Conservation (phyloP, 1,139 yeast genomes). For the Suhomyces wounanorum region DNA sequence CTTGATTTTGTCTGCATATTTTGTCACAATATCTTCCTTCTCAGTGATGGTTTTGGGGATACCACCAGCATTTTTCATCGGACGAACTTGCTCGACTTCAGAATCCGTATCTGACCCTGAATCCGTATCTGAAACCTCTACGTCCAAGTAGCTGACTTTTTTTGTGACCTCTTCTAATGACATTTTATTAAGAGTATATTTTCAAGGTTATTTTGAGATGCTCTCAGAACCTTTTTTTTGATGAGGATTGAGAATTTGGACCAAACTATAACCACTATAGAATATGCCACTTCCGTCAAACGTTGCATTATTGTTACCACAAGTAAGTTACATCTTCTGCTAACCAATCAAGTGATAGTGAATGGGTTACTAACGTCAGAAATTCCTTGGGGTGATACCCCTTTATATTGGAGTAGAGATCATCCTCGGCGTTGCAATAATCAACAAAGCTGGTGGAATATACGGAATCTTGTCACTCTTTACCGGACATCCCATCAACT, state of each 20-base stretch:
- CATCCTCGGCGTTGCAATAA: constrained; percentile 72
- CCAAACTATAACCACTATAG: constrained; percentile 1
- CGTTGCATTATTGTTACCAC: constrained; percentile 26
- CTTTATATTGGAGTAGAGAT: constrained; percentile 86
- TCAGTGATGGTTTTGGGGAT: constrained; percentile 33
- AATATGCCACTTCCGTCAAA: constrained; percentile 19
- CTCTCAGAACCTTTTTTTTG: constrained; percentile 6
- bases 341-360: background rate
- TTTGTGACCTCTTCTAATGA: constrained; percentile 7
- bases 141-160: constrained; percentile 6
- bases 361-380: constrained; percentile 26
- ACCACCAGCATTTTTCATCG: constrained; percentile 13
- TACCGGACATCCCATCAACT: constrained; percentile 85
- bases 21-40: constrained; percentile 61
- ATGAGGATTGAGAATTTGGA: constrained; percentile 7
- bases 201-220: background rate
- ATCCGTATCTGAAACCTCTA: constrained; percentile 15
- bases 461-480: constrained; percentile 85
- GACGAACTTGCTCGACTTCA: constrained; percentile 1
- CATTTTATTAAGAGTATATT: constrained; percentile 1
- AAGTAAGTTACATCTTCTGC: constrained; percentile 21
- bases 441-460: constrained; percentile 87
- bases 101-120: constrained; percentile 12
- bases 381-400: constrained; percentile 66
- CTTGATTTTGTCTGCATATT: constrained; percentile 64